Conservation (phyloP, 331 rosid genomes). For the Saraca asoca region DNA sequence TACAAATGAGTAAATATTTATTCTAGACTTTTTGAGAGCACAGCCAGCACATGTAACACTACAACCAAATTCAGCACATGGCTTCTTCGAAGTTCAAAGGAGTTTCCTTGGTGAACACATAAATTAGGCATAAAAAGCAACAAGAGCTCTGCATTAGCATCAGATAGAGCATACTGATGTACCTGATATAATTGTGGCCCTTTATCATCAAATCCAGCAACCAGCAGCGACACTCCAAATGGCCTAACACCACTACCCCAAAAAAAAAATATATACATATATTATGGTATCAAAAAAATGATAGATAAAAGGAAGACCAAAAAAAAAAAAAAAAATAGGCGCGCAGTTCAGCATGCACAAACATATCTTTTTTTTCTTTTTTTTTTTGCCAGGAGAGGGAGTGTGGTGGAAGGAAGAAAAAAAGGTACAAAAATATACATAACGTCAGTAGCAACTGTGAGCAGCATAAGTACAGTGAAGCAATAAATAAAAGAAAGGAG, state of each 20-base stretch:
- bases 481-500: no score
- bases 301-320: no score
- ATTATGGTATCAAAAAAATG: conserved; percentile 29
- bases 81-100: no score
- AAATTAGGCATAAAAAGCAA: background rate
- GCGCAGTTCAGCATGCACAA: background rate
- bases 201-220: conserved; percentile 90
- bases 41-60: background rate
- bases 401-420: background rate
- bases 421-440: background rate
- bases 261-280: conserved; percentile 24
- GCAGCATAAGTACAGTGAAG: conserved; percentile 10
- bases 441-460: background rate
- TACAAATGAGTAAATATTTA: conserved; percentile 3
- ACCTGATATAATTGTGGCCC: conserved; percentile 98
- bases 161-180: conserved; percentile 9
- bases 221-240: conserved; percentile 86
- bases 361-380: background rate
- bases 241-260: conserved; percentile 88
- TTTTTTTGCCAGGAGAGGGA: no score
- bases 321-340: background rate
- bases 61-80: background rate
- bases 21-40: conserved; percentile 5
- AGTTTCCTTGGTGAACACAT: background rate
- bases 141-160: conserved; percentile 3